Base-by-base conservation (phyloP, 495 filamentous ascomycete genomes). In the Evansstolkia leycettana region DNA sequence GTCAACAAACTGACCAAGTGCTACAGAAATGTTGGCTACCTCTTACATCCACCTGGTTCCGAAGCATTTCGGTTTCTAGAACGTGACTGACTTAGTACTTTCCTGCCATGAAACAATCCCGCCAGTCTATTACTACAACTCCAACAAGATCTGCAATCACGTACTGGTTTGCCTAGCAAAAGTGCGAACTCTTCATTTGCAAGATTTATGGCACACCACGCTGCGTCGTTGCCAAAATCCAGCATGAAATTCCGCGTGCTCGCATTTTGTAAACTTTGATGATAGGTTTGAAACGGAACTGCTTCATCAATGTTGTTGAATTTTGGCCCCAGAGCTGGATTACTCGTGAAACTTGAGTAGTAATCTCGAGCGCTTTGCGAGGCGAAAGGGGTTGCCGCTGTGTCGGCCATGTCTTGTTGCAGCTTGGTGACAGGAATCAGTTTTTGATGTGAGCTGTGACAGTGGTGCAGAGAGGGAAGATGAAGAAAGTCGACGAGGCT, bases 21-120 rank as follows among this genome's bases (percentile, higher is more conserved):
- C 3, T 16, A 31, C 13, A 6, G 28, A 15, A 15, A 8, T 7
- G 28, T n/a, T 28, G 24, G 18, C 14, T 19, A 2, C 6, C 34
- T 52, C 71, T 51, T 64, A 78, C 74, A 86, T 84, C 82, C 82
- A 88, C 51, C 81, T 51, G 13, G 67, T 67, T 23, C 59, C 62
- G 34, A 68, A 62, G 33, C 52, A 59, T 36, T 42, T 59, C 9
- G 58, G 44, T 46, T 50, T 59, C 62, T 67, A 15, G 13, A 15
- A n/a, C 16, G 4, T 9, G 13, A 17, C 37, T 18, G 31, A 13
- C 7, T 34, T 28, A 2, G 11, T 4, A 34, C 13, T 34, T 11
- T 23, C n/a, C n/a, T n/a, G n/a, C n/a, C n/a, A n/a, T n/a, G n/a
- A n/a, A n/a, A n/a, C n/a, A n/a, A n/a, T n/a, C n/a, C n/a, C n/a